phyloP scores from a whole-genome alignment of 1,139 yeast species.

The Groenewaldozyma auringiensis region DNA sequence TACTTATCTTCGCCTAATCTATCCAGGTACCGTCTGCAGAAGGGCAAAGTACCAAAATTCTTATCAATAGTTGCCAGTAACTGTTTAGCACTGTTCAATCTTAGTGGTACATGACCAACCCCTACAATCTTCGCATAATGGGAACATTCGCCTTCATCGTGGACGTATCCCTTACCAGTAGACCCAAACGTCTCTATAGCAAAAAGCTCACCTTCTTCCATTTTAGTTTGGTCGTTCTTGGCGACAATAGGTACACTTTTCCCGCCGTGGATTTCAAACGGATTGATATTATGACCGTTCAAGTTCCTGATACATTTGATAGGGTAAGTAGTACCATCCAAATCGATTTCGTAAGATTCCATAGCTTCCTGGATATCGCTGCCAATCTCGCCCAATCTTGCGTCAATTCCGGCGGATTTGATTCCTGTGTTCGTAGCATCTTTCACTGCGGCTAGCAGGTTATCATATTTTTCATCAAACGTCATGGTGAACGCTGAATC shows the following conservation, averaged over 20 bases:
- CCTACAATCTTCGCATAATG: slow-evolving; percentile 71
- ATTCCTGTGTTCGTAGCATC: slow-evolving; percentile 95
- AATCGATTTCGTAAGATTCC: slow-evolving; percentile 93
- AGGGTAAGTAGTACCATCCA: slow-evolving; percentile 78
- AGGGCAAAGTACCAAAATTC: slow-evolving; percentile 89
- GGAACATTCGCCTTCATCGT: slow-evolving; percentile 83
- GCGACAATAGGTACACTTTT: slow-evolving; percentile 94
- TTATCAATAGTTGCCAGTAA: slow-evolving; percentile 62
- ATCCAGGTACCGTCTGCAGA: slow-evolving; percentile 93
- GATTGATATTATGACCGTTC: slow-evolving; percentile 89
- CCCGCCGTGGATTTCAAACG: slow-evolving; percentile 83
- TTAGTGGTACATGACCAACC: slow-evolving; percentile 44
- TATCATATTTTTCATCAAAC: slow-evolving; percentile 77
- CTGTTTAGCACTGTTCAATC: slow-evolving; percentile 57
- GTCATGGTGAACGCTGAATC: slow-evolving; percentile 95
- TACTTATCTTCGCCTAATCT: slow-evolving; percentile 87
- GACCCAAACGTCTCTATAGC: slow-evolving; percentile 98
- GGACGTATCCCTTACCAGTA: slow-evolving; percentile 89
- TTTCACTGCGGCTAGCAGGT: slow-evolving; percentile 69
- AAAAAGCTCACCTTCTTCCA: slow-evolving; percentile 98
- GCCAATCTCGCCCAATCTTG: slow-evolving; percentile 88
- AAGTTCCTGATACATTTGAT: slow-evolving; percentile 85
- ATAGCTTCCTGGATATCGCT: slow-evolving; percentile 93
- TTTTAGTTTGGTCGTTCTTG: slow-evolving; percentile 86
- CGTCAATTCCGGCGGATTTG: slow-evolving; percentile 91